Conservation (phyloP, 805 yeast species). For the Millerago galiae region DNA sequence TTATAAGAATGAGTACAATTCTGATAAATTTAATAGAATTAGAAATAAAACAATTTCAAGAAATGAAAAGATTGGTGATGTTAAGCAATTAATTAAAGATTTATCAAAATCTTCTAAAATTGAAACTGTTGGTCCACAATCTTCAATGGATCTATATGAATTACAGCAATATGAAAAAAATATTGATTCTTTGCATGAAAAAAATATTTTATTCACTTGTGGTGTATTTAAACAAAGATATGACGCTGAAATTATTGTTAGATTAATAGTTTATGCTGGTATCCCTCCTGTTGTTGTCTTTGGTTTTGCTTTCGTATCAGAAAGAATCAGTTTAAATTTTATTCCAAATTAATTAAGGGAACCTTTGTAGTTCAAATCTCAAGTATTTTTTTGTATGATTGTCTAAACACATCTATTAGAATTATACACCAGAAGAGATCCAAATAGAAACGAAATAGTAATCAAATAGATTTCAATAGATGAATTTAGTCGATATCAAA, state of each 20-base stretch:
- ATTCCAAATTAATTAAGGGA: slow-evolving; percentile 4
- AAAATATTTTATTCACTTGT: slow-evolving; percentile 24
- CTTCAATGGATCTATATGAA: slow-evolving; percentile 20
- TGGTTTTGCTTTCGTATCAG: slow-evolving; percentile 23
- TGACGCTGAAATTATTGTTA: slow-evolving; percentile 70
- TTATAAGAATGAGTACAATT: slow-evolving; percentile 11
- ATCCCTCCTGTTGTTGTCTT: slow-evolving; percentile 50
- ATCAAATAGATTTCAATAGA: too few relatives aligned
- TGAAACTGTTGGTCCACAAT: slow-evolving; percentile 21
- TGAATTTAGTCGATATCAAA: too few relatives aligned
- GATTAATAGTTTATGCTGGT: slow-evolving; percentile 78
- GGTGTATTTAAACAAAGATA: slow-evolving; percentile 56
- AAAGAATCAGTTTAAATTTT: slow-evolving; percentile 11
- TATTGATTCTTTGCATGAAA: slow-evolving; percentile 18
- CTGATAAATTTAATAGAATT: slow-evolving; percentile 19
- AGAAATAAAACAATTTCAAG: slow-evolving; percentile 19
- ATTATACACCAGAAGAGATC: too few relatives aligned
- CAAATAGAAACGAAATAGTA: too few relatives aligned
- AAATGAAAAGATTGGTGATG: slow-evolving; percentile 21
- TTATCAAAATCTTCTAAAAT: slow-evolving; percentile 10
- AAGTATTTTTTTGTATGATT: too few relatives aligned
- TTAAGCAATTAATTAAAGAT: slow-evolving; percentile 13
- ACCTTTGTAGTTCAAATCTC: not conserved
- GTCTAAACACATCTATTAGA: too few relatives aligned
- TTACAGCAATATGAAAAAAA: slow-evolving; percentile 20